phyloP scores from a whole-genome alignment of 768 basidiomycete species.

The Macrocybe gigantea region DNA sequence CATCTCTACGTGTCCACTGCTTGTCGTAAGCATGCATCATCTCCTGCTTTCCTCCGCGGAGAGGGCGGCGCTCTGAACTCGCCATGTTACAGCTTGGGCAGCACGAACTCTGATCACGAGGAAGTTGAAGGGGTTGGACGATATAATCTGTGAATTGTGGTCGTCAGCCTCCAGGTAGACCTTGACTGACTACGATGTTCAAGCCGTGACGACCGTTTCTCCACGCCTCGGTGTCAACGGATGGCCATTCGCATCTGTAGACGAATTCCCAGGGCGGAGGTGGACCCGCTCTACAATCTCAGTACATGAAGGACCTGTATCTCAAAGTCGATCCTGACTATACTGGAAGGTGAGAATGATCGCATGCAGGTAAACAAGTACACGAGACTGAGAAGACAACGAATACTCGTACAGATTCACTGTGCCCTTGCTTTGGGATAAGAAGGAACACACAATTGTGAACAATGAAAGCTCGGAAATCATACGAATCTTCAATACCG shows the following conservation, averaged over 20 bases:
- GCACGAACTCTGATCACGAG: conserved; percentile 82
- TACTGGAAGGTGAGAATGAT: conserved; percentile 45
- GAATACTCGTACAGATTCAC: conserved; percentile 49
- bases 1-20: conserved; percentile 85
- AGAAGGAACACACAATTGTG: conserved; percentile 77
- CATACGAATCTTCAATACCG: conserved; percentile 86
- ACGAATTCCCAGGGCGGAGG: conserved; percentile 64
- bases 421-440: conserved; percentile 91
- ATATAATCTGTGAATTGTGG: conserved; percentile 59
- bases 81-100: conserved; percentile 70
- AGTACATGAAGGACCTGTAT: conserved; percentile 83
- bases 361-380: not conserved
- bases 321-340: conserved; percentile 69
- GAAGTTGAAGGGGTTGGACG: conserved; percentile 87
- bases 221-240: conserved; percentile 79
- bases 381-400: not conserved
- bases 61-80: not conserved
- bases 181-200: not conserved
- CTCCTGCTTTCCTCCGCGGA: not conserved
- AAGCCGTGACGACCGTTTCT: conserved; percentile 77
- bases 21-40: conserved; percentile 54
- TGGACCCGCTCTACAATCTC: conserved; percentile 64
- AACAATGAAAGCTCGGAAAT: conserved; percentile 96
- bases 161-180: not conserved
- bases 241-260: conserved; percentile 81